These are phyloP conservation scores for Zoysia pacifica DNA, from an alignment of 176 grass and related monocot species.

Conservation along the genomic window DNA sequence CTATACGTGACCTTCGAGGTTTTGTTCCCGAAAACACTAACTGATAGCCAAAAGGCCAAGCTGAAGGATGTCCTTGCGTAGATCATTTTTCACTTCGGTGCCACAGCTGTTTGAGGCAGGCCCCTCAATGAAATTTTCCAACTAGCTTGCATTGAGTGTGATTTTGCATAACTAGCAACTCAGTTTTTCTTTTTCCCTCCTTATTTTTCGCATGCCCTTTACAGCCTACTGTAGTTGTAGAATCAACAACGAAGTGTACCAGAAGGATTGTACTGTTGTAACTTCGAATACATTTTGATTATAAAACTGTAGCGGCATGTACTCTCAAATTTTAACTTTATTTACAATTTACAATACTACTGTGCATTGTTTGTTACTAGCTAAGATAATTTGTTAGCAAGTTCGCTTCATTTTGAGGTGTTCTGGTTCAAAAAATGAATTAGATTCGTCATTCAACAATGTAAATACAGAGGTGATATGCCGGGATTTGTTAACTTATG, in stretches of 20 bases:
- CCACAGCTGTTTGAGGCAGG: constrained; percentile 32
- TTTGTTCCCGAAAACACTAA: constrained; percentile 78
- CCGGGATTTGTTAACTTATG: too few relatives aligned
- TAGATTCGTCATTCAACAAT: too few relatives aligned
- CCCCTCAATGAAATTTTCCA: constrained; percentile 46
- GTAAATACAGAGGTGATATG: too few relatives aligned
- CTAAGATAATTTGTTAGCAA: too few relatives aligned
- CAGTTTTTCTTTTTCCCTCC: background rate
- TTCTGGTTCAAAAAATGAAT: too few relatives aligned
- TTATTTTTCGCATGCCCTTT: constrained; percentile 17
- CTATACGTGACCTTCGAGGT: constrained; percentile 81
- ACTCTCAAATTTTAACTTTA: background rate
- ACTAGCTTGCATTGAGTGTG: constrained; percentile 31
- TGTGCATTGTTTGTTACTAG: background rate
- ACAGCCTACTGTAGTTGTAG: constrained; percentile 47
- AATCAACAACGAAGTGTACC: constrained; percentile 36
- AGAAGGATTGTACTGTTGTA: constrained; percentile 40
- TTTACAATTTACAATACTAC: background rate
- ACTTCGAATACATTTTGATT: constrained; percentile 28
- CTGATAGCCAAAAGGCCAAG: constrained; percentile 81
- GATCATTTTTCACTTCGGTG: background rate
- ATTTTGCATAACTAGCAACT: constrained; percentile 37
- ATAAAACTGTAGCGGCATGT: constrained; percentile 26
- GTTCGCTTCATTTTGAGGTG: too few relatives aligned
- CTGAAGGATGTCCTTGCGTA: constrained; percentile 77